These are phyloP conservation scores for Salvia hispanica DNA, from an alignment of 257 asterid species.

Conservation along the genomic window DNA sequence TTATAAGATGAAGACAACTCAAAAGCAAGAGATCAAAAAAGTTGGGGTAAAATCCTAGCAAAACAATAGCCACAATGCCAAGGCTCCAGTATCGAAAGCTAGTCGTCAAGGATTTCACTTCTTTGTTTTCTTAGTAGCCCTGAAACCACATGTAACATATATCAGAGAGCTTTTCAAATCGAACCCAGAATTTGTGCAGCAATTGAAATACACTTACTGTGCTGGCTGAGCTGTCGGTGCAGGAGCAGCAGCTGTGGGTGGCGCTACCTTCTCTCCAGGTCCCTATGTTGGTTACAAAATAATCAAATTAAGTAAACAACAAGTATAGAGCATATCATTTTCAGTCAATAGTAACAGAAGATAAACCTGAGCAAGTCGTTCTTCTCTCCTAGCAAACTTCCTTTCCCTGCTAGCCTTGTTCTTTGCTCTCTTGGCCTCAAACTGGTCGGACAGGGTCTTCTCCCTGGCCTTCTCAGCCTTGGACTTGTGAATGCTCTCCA, in stretches of 20 bases:
- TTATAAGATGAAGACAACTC: conserved; percentile 29
- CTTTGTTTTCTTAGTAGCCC: conserved; percentile 80
- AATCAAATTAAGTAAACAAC: neutral
- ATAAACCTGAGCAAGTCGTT: conserved; percentile 77
- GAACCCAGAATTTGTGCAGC: too few species aligned
- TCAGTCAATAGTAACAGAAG: too few species aligned
- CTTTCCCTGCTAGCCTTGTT: conserved; percentile 98
- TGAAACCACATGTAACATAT: conserved; percentile 27
- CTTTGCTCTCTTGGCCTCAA: conserved; percentile 96
- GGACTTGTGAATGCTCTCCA: conserved; percentile 94
- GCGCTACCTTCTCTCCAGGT: conserved; percentile 59
- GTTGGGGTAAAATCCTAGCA: conserved; percentile 33
- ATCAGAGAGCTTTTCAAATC: neutral
- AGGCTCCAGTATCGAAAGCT: conserved; percentile 22
- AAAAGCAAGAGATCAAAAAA: conserved; percentile 33
- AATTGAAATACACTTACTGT: conserved; percentile 47
- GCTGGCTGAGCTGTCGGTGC: conserved; percentile 59
- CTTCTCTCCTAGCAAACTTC: conserved; percentile 87
- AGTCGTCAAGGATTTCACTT: conserved; percentile 43
- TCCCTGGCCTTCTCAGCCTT: conserved; percentile 99
- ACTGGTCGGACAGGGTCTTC: conserved; percentile 88
- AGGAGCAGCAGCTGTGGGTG: conserved; percentile 50
- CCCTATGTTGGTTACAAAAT: conserved; percentile 46
- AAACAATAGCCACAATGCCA: conserved; percentile 23
- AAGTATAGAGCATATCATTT: neutral